These are phyloP conservation scores for Cryphonectria japonica DNA, from an alignment of 2,329 filamentous ascomycete genomes.

Conservation along the genomic window DNA sequence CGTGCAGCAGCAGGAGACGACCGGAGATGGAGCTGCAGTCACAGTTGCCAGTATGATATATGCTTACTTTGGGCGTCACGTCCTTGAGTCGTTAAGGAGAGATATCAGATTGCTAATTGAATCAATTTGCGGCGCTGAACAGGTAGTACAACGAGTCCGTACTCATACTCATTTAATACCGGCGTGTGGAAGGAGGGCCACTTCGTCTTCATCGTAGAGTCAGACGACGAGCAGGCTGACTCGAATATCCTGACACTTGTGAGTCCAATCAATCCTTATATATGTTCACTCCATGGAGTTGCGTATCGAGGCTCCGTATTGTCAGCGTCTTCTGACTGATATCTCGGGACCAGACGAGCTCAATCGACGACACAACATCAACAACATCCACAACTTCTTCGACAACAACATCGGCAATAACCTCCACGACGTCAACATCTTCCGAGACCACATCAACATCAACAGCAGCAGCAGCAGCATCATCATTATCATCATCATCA, in stretches of 20 bases:
- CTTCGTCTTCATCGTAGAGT: slow-evolving; percentile 12
- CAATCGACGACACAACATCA: background rate
- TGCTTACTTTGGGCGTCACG: background rate
- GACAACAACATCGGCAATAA: background rate
- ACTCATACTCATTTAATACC: slow-evolving; percentile 1
- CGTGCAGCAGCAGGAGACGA: slow-evolving; percentile 4
- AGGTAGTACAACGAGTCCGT: slow-evolving; percentile 11
- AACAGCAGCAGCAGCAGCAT: background rate
- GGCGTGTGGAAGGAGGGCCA: slow-evolving; percentile 9
- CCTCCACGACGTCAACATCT: background rate
- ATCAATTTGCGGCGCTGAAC: background rate
- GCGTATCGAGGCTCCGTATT: background rate
- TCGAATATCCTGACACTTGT: slow-evolving; percentile 6
- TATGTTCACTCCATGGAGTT: background rate
- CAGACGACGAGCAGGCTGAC: slow-evolving; percentile 9
- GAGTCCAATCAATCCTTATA: background rate
- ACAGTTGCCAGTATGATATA: slow-evolving; percentile 9
- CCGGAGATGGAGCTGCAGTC: slow-evolving; percentile 8
- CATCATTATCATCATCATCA: too few relatives aligned
- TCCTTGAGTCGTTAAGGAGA: background rate
- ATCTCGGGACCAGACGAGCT: background rate
- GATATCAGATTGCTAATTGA: background rate
- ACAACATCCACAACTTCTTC: slow-evolving; percentile 5
- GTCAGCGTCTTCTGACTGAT: background rate
- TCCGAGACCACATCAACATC: background rate